Base-by-base conservation (phyloP, 805 yeast genomes). In the Spathaspora gorwiae region DNA sequence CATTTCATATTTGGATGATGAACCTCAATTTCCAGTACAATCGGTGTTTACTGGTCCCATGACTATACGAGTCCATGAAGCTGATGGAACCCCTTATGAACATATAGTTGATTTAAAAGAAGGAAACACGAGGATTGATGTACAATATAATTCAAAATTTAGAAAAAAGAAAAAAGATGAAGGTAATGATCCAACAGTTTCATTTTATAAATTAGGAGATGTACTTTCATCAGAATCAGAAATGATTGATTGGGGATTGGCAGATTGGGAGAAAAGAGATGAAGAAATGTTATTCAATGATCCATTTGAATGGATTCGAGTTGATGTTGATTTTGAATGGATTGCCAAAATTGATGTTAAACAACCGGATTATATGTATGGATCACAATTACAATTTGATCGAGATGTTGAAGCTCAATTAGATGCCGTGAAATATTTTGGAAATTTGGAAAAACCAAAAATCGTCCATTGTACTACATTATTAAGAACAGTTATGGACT, bases 311-410 rank as follows among this genome's bases (percentile, higher is more conserved):
- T 94, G 99, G 99, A 75, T 94, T 34, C 75, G 99, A 54, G 87
- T 92, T n/a, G 99, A 94, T 66, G 90, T 97, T 0, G 99, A 94
- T 62, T 87, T 84, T 56, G 99, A 94, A 62, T 94, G 99, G 99
- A 84, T 94, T 41, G 88, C 95, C 48, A 80, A 79, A 52, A 72
- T 88, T 19, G 75, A 81, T 47, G 80, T 94, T 31, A 87, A 83
- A 54, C 97, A 90, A 64, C 95, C 96, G 0, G 97, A 90, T 55
- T 86, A 89, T 58, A 94, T 94, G 97, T 94, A 79, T 60, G 87
- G 89, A 1, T 87, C 98, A 0, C 99, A 94, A 58, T 67, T 94
- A 29, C 94, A 87, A 54, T 95, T 90, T 59, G 99, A 94, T 64
- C 70, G 97, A 50, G 99, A 94, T 59, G 95, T 94, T 14, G 96